These are phyloP conservation scores for Penicillium bovifimosum DNA, from an alignment of 495 filamentous ascomycete species.

Conservation along the genomic window DNA sequence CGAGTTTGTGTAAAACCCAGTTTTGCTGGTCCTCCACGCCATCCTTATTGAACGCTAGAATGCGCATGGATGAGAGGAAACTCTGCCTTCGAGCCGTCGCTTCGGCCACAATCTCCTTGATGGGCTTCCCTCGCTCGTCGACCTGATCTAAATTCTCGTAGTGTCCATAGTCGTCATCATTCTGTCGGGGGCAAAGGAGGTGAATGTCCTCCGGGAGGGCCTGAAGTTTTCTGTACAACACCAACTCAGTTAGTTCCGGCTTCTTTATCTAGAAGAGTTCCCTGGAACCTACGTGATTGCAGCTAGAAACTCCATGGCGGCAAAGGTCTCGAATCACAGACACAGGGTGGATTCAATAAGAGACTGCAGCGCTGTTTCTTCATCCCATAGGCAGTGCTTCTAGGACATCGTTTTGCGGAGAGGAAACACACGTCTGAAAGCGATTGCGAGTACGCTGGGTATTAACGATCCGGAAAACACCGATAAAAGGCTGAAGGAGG, in stretches of 20 bases:
- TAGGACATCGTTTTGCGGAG: constrained; percentile 8
- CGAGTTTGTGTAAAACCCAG: constrained; percentile 52
- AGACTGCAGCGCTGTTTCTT: constrained; percentile 18
- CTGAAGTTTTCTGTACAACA: constrained; percentile 34
- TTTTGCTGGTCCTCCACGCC: constrained; percentile 53
- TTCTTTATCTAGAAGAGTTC: neutral
- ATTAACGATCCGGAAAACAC: neutral
- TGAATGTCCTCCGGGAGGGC: constrained; percentile 43
- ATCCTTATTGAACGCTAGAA: constrained; percentile 61
- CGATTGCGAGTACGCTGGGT: neutral
- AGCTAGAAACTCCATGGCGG: constrained; percentile 41
- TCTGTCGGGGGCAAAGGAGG: constrained; percentile 45
- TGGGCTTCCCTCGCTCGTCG: constrained; percentile 26
- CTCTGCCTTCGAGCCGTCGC: constrained; percentile 51
- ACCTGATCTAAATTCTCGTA: constrained; percentile 46
- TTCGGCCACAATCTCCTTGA: constrained; percentile 38
- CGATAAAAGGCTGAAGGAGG: neutral
- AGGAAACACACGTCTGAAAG: neutral
- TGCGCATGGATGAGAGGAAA: constrained; percentile 57
- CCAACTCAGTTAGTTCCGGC: constrained; percentile 7
- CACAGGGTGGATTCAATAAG: constrained; percentile 1
- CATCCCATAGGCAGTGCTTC: neutral
- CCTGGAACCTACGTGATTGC: constrained; percentile 30
- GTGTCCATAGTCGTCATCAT: constrained; percentile 44
- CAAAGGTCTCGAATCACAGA: constrained; percentile 7